These are phyloP conservation scores for Talaromyces borbonicus DNA, from an alignment of 495 filamentous ascomycete species.

Conservation along the genomic window DNA sequence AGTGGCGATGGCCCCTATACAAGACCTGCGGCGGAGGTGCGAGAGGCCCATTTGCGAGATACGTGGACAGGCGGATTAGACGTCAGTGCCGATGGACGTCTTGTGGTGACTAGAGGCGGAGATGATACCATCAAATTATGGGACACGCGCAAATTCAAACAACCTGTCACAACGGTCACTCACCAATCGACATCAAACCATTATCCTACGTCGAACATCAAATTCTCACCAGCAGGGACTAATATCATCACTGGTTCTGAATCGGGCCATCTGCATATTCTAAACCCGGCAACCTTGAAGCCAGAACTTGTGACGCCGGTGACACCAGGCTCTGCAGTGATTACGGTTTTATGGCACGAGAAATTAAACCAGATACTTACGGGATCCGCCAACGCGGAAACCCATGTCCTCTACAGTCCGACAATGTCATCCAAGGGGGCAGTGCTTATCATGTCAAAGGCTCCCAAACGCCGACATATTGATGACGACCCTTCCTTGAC, in stretches of 20 bases:
- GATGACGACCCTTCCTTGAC: constrained; percentile 84
- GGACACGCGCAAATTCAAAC: constrained; percentile 95
- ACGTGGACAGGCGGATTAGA: constrained; percentile 95
- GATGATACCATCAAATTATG: constrained; percentile 85
- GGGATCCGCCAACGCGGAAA: constrained; percentile 80
- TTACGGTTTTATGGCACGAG: constrained; percentile 81
- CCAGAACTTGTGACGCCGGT: constrained; percentile 79
- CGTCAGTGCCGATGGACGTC: constrained; percentile 80
- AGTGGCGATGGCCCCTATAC: constrained; percentile 76
- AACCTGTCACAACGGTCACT: constrained; percentile 66
- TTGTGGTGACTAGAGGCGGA: constrained; percentile 81
- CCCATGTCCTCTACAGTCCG: constrained; percentile 85
- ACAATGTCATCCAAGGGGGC: constrained; percentile 70
- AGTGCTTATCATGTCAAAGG: constrained; percentile 81
- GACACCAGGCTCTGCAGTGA: constrained; percentile 70
- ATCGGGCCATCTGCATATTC: constrained; percentile 79
- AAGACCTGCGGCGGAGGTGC: constrained; percentile 77
- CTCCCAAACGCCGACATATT: constrained; percentile 86
- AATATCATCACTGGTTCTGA: constrained; percentile 83
- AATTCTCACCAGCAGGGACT: constrained; percentile 72
- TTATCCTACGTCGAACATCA: constrained; percentile 75
- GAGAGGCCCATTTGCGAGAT: constrained; percentile 69
- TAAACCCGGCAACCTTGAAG: constrained; percentile 81
- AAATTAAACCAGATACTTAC: constrained; percentile 95
- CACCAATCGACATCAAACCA: constrained; percentile 75